These are phyloP conservation scores for Alternaria novae-zelandiae DNA, from an alignment of 2,329 filamentous ascomycete genomes.

Conservation along the genomic window DNA sequence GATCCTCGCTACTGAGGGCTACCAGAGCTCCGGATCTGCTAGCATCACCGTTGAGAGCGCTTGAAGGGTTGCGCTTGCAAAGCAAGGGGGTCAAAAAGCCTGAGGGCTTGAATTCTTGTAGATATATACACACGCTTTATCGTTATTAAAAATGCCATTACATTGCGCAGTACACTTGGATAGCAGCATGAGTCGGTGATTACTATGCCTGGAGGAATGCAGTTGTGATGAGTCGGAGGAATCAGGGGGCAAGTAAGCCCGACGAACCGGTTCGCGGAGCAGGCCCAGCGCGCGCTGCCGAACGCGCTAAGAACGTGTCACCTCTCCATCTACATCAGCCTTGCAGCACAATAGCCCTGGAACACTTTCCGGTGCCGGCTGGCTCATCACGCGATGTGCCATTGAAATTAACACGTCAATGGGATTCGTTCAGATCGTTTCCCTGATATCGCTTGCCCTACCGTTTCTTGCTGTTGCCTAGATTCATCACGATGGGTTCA, in stretches of 20 bases:
- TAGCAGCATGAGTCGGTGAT: not conserved
- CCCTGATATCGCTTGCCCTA: slow-evolving; percentile 16
- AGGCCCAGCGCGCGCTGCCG: not conserved
- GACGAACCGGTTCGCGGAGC: not conserved
- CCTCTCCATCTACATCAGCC: not conserved
- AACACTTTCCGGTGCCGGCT: not conserved
- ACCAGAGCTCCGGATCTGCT: slow-evolving; percentile 58
- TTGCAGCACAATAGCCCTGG: not conserved
- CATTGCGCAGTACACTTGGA: not conserved
- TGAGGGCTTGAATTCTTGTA: not conserved
- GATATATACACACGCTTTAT: not conserved
- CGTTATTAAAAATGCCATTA: not conserved
- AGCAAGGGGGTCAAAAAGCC: not conserved
- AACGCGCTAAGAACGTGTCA: not conserved
- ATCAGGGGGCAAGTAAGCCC: not conserved
- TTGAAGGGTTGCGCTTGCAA: not conserved
- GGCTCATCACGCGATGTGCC: not conserved
- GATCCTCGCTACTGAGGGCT: slow-evolving; percentile 63
- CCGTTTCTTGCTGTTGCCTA: slow-evolving; percentile 13
- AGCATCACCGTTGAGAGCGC: slow-evolving; percentile 53
- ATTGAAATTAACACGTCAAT: slow-evolving; percentile 14
- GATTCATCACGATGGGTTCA: not conserved
- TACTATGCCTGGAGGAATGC: not conserved
- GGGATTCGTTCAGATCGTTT: slow-evolving; percentile 23
- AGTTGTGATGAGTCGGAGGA: not conserved